Percentiles rank a stretch among this genome's conserved stretches.
Conservation (phyloP, 2,329 filamentous ascomycete species). For the Sporothrix dimorphospora region DNA sequence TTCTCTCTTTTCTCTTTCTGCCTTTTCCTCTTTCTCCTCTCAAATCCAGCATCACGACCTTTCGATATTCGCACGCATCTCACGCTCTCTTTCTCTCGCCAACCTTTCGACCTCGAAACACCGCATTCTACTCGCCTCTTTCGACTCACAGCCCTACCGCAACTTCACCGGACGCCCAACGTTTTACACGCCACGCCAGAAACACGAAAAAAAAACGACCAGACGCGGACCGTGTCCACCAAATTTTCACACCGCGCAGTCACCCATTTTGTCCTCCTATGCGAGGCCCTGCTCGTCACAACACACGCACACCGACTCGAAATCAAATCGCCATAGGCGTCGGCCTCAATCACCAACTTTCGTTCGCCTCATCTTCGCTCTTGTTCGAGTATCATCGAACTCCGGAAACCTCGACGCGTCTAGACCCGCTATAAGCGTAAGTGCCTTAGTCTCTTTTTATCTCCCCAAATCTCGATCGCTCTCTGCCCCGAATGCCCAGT, state of each 20-base stretch:
- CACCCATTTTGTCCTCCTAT: slow-evolving; percentile 3
- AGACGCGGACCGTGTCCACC: slow-evolving; percentile 10
- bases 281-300: background rate
- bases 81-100: background rate
- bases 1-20: slow-evolving; percentile 20
- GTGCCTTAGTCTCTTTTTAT: slow-evolving; percentile 10
- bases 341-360: background rate
- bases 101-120: background rate
- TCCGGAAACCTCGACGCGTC: slow-evolving; percentile 21
- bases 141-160: background rate
- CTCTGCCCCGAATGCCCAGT: background rate
- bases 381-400: slow-evolving; percentile 9
- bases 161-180: background rate
- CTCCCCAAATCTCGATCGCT: background rate
- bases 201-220: slow-evolving; percentile 7
- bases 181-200: slow-evolving; percentile 9
- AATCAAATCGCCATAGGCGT: background rate
- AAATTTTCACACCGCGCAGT: background rate
- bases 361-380: background rate
- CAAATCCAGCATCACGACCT: slow-evolving; percentile 12
- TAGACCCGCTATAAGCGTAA: slow-evolving; percentile 20
- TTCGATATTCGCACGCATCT: background rate
- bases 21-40: slow-evolving; percentile 22
- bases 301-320: background rate
- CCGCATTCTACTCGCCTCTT: background rate